Evolutionary conservation across 1,284 basidiomycete genomes (phyloP).

Genomic region (Fistulina hepatica): DNA sequence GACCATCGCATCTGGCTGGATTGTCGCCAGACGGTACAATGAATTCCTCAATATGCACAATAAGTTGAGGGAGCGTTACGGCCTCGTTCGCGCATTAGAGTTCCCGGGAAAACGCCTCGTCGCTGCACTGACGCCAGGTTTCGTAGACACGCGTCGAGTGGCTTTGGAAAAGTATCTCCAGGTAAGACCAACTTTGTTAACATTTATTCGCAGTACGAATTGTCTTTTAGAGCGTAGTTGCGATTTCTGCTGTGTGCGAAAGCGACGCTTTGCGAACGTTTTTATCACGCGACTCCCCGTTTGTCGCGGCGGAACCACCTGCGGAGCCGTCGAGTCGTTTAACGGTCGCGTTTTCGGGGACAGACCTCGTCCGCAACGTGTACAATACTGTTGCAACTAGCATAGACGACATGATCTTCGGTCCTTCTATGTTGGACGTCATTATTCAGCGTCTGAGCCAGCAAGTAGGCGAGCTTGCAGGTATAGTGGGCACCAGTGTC

Average conservation of each 20-base stretch:
- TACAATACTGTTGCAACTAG: conserved; percentile 85
- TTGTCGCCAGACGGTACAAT: conserved; percentile 85
- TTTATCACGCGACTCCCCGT: conserved; percentile 77
- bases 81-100: conserved; percentile 59
- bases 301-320: conserved; percentile 46
- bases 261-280: conserved; percentile 78
- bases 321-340: conserved; percentile 28
- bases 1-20: conserved; percentile 75
- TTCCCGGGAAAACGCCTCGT: conserved; percentile 90
- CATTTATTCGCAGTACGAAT: too few species aligned
- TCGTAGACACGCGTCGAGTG: conserved; percentile 70
- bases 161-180: conserved; percentile 87
- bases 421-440: conserved; percentile 88
- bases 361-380: conserved; percentile 70
- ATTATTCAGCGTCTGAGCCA: conserved; percentile 82
- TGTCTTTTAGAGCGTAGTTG: conserved; percentile 51
- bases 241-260: conserved; percentile 69
- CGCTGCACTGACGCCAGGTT: conserved; percentile 66
- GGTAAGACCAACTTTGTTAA: conserved; percentile 45
- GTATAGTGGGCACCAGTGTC: conserved; percentile 68
- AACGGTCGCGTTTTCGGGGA: conserved; percentile 46
- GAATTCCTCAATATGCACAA: conserved; percentile 89
- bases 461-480: conserved; percentile 81
- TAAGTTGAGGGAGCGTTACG: conserved; percentile 66
- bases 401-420: conserved; percentile 89